Percentiles rank a stretch among this genome's conserved stretches.
Evolutionary conservation across 2,329 filamentous ascomycete species (phyloP).

Genomic region (Didymella pomorum): DNA sequence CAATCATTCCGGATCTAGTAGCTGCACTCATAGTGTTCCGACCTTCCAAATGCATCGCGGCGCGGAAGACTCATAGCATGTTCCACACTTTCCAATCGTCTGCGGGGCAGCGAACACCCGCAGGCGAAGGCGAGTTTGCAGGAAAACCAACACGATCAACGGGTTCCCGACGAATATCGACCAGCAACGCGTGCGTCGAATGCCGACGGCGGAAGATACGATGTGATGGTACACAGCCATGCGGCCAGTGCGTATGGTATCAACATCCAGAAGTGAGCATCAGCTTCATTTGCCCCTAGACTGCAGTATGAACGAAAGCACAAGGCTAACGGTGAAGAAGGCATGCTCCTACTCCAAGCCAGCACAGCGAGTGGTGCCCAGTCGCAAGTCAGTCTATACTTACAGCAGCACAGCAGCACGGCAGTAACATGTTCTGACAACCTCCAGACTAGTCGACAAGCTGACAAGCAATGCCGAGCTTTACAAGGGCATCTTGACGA

Average conservation of each 20-base stretch:
- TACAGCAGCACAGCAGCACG: background rate
- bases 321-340: conserved; percentile 10
- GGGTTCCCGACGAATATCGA: conserved; percentile 56
- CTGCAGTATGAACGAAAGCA: background rate
- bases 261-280: conserved; percentile 69
- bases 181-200: conserved; percentile 72
- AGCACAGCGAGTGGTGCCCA: conserved; percentile 77
- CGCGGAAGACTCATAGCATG: conserved; percentile 43
- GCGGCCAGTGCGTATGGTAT: conserved; percentile 83
- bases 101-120: conserved; percentile 42
- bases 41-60: conserved; percentile 12
- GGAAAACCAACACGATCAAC: conserved; percentile 48
- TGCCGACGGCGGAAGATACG: conserved; percentile 84
- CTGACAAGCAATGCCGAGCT: conserved; percentile 60
- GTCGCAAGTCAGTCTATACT: conserved; percentile 69
- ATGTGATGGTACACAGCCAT: conserved; percentile 82
- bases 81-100: conserved; percentile 57
- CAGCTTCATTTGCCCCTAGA: background rate
- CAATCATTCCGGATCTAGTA: conserved; percentile 15
- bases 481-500: conserved; percentile 54
- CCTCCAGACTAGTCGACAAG: conserved; percentile 66
- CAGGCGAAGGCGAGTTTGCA: conserved; percentile 44
- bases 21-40: conserved; percentile 20
- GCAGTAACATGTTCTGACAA: conserved; percentile 59
- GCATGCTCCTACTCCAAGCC: conserved; percentile 84